Base-by-base conservation (phyloP, 2,329 filamentous ascomycete genomes). In the Dothiorella sarmentorum region DNA sequence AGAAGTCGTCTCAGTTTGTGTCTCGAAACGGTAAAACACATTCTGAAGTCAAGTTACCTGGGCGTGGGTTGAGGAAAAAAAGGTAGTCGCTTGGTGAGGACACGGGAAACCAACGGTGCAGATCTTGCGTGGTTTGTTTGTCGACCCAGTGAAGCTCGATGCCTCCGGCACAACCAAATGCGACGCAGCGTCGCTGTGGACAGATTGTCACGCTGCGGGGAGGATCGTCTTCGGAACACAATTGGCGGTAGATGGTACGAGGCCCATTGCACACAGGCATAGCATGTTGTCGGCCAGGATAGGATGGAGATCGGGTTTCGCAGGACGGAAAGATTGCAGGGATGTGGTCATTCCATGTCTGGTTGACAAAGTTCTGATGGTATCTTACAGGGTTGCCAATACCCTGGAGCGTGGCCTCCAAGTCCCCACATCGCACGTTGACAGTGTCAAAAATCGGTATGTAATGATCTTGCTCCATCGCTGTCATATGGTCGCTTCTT, bases 131-230 rank as follows among this genome's bases (percentile, higher is more conserved):
- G 3, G 74, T 80, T 37, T 75, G 65, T 27, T 77, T 75, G 60
- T 82, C 77, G 11, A 81, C 69, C 79, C 83, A 88, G 66, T 86
- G 84, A 37, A 88, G 72, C 65, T 88, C 85, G 55, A 88, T 82
- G 1, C 85, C 82, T 7, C 79, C 76, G 11, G 80, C 78, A 62
- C 83, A 86, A 13, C 85, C 85, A 72, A 87, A 88, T 7, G 84
- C 85, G 31, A 87, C 82, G 63, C 84, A 87, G 52, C 80, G 78
- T 44, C 83, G 78, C 59, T 85, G 82, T n/a, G 85, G 85, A 63
- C 82, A 87, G 31, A 88, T 81, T 0, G 85, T 82, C 9, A 88
- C 80, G 37, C 83, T 86, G n/a, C 82, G 79, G 11, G 86, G 85
- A 15, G 82, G 82, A 62, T 87, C 84, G 56, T 87, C 81, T 35